Evolutionary conservation across 179 eudicot species (phyloP), one percentile per base, ranked within the genome.

Genomic region (Silene vulgaris): DNA sequence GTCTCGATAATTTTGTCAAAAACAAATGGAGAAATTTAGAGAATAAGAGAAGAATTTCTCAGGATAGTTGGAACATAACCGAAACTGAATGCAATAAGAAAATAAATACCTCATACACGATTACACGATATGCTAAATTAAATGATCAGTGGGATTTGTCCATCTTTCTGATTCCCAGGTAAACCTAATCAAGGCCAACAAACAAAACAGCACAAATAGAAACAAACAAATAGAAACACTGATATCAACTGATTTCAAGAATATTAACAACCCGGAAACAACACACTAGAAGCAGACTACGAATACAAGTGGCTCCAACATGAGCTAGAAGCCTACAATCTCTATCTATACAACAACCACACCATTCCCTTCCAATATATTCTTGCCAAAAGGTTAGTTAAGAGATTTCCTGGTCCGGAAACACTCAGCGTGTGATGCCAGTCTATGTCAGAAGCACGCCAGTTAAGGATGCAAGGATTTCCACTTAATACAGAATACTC

Each of bases 321-420:
- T 60, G 60, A 32, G 77, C 75, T 43, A 67, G 50, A 74, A 68
- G 54, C 65, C 81, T 71, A 74, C 52, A 68, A 80, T 77, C 80
- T 75, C 84, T 81, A 81, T 77, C 78, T 77, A 81, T 81, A 81
- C 84, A 81, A 73, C 77, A 80, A 77, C 73, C 81, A 81, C 81
- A 81, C 80, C 57, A 52, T 52, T 75, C 77, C 78, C 54, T 66
- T 80, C 65, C 57, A 60, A 30, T 28, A 13, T 65, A 78, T 68
- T 73, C 75, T 69, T 74, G 83, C 74, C 76, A 74, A 30, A 70
- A 70, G 79, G 84, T 77, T 77, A 69, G 75, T 73, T 64, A 23
- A 48, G 59, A 71, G 63, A 74, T 69, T 73, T 71, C 74, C 72
- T 69, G 17, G 73, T 77, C 65, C 71, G 17, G 74, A 66, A 77